Conservation (phyloP, 768 basidiomycete genomes). For the Ramaria sp. region DNA sequence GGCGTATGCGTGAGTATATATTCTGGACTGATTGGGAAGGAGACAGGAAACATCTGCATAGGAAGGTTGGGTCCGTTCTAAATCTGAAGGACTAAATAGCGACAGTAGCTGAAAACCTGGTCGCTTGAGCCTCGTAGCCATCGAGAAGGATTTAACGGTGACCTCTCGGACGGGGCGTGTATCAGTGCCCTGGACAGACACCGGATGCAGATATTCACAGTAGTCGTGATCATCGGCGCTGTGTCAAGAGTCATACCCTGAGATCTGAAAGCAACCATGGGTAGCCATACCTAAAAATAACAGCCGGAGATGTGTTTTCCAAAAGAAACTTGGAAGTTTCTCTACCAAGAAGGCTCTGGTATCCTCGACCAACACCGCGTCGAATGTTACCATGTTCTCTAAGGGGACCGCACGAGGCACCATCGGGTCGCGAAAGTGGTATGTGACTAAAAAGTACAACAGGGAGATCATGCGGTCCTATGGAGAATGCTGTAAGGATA, state of each 20-base stretch:
- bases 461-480: constrained; percentile 31
- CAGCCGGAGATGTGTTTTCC: constrained; percentile 46
- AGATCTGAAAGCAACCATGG: not conserved
- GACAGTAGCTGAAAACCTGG: constrained; percentile 91
- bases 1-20: constrained; percentile 65
- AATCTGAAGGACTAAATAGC: constrained; percentile 35
- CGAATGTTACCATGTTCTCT: constrained; percentile 68
- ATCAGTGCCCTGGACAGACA: constrained; percentile 14
- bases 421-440: constrained; percentile 68
- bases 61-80: constrained; percentile 26
- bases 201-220: constrained; percentile 62
- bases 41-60: constrained; percentile 59
- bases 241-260: not conserved
- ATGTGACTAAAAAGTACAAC: constrained; percentile 79
- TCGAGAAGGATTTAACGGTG: constrained; percentile 82
- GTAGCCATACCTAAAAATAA: constrained; percentile 62
- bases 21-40: constrained; percentile 75
- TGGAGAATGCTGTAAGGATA: constrained; percentile 17
- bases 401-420: constrained; percentile 61
- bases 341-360: constrained; percentile 73
- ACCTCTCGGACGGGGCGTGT: constrained; percentile 48
- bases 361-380: constrained; percentile 67
- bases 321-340: constrained; percentile 60
- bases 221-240: constrained; percentile 96
- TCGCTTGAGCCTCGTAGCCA: constrained; percentile 73